Percentiles rank a stretch among this genome's conserved stretches.
Conservation (phyloP, 805 yeast genomes). For the Zygosaccharomyces bailii region DNA sequence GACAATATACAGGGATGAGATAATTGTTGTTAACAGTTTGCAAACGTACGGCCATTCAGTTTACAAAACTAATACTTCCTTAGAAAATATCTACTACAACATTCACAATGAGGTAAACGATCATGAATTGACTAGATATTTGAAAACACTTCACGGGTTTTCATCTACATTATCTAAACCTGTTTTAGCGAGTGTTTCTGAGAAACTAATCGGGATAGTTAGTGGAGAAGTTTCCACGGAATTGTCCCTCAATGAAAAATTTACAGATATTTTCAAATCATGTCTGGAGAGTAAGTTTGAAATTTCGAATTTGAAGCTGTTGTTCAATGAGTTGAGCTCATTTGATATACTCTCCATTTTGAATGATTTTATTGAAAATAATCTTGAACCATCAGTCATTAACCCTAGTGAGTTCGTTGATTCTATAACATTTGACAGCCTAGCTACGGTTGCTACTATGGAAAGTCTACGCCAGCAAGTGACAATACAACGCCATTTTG, state of each 20-base stretch:
- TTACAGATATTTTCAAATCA: constrained; percentile 40
- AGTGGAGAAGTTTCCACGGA: constrained; percentile 34
- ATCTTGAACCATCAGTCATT: constrained; percentile 11
- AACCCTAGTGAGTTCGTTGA: constrained; percentile 20
- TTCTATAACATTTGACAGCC: constrained; percentile 24
- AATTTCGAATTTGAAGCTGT: constrained; percentile 35
- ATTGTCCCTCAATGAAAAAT: constrained; percentile 34
- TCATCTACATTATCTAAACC: constrained; percentile 39
- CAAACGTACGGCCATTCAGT: constrained; percentile 34
- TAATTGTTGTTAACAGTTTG: constrained; percentile 31
- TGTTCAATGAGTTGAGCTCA: constrained; percentile 42
- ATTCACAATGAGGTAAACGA: constrained; percentile 21
- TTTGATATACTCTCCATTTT: constrained; percentile 40
- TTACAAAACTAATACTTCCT: constrained; percentile 27
- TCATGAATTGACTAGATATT: constrained; percentile 31
- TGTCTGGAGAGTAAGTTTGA: constrained; percentile 43
- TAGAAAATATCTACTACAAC: constrained; percentile 32
- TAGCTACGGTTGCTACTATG: constrained; percentile 24
- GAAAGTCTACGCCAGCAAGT: constrained; percentile 33
- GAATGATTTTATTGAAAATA: constrained; percentile 38
- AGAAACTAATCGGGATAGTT: constrained; percentile 39
- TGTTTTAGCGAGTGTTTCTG: constrained; percentile 35
- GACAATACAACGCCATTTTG: constrained; percentile 31
- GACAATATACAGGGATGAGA: constrained; percentile 36
- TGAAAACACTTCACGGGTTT: constrained; percentile 41